Evolutionary conservation across 352 stramenopile genomes (phyloP), one percentile per base, ranked within the genome.

Genomic region (Globisporangium takayamanum): DNA sequence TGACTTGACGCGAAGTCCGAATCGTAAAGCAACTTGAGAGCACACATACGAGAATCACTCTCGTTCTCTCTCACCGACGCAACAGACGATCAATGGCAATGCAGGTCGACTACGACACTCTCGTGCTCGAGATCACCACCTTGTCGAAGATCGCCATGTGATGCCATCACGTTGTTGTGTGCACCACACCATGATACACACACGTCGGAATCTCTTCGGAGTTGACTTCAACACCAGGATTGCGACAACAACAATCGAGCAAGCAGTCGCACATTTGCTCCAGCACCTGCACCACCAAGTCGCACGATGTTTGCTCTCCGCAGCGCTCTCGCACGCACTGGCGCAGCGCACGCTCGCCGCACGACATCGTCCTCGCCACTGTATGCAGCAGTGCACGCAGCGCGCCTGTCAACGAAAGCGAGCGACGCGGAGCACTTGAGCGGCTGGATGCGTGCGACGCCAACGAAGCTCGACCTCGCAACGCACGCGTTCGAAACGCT

Each of bases 401-500:
- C 37, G 37, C 37, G 1, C 39, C 46, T 62, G 56, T 62, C 55
- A 11, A 61, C 46, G 37, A 59, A 53, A 41, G 53, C 63, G 25
- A 81, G 63, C 57, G 81, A 91, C 41, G 71, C 66, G 7, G 64
- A 73, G 16, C 69, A 87, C 44, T 45, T 91, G 37, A 62, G 55
- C 25, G 56, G 71, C 20, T 89, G 79, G 79, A 86, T 92, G 75
- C 80, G 71, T 37, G 52, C 68, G 12, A 59, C 70, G 42, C 57
- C 73, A 12, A 64, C 66, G 47, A 67, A 64, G 48, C 45, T 89
- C 45, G 67, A 85, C 45, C 28, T 74, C 20, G 53, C 62, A 5
- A 60, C 58, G 20, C 64, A 76, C 37, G 50, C 66, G 28, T 88
- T 88, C 52, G 76, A 89, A 60, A 90, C 82, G 44, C 45, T 92